These are phyloP conservation scores for Cutaneotrichosporon cutaneum DNA, from an alignment of 1,284 basidiomycete species.

Conservation along the genomic window DNA sequence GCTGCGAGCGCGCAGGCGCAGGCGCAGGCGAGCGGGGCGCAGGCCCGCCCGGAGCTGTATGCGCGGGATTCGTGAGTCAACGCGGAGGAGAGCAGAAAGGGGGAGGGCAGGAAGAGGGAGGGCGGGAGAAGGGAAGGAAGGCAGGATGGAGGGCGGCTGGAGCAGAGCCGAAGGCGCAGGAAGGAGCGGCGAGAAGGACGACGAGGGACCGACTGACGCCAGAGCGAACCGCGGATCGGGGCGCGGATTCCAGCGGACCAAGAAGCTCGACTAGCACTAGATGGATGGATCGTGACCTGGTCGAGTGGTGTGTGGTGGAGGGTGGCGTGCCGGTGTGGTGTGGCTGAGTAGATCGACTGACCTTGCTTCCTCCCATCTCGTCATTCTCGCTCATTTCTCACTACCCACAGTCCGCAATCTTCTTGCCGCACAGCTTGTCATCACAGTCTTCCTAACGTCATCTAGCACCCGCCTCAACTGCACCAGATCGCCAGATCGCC, in stretches of 20 bases:
- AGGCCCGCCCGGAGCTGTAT: slow-evolving; percentile 1
- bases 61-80: slow-evolving; percentile 16
- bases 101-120: neutral
- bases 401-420: neutral
- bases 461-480: no score
- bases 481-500: neutral
- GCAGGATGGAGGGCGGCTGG: neutral
- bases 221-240: slow-evolving; percentile 13
- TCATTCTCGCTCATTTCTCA: neutral
- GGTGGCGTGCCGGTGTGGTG: no score
- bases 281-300: neutral
- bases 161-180: neutral
- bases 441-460: neutral
- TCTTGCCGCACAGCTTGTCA: neutral
- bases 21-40: neutral
- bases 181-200: no score
- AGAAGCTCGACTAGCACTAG: slow-evolving; percentile 21
- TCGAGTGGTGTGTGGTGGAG: neutral
- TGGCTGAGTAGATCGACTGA: neutral
- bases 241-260: slow-evolving; percentile 21
- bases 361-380: neutral
- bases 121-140: neutral
- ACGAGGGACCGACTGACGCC: no score
- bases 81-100: neutral
- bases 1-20: slow-evolving; percentile 18